phyloP scores from a whole-genome alignment of 768 basidiomycete genomes.

The Boletus tomentosulus region DNA sequence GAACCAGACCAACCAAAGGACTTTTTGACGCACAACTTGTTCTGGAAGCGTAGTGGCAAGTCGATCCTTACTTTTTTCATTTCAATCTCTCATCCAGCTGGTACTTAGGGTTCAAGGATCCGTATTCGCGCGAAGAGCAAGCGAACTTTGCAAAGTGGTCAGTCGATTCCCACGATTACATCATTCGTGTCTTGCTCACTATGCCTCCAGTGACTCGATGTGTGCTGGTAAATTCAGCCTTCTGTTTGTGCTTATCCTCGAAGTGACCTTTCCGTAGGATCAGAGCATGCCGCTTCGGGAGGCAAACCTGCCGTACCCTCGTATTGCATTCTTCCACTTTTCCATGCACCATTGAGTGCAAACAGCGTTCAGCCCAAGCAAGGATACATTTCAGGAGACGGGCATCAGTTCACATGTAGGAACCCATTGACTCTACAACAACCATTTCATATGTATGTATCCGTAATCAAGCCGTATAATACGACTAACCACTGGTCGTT shows the following conservation, averaged over 20 bases:
- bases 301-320: conserved; percentile 42
- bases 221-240: conserved; percentile 38
- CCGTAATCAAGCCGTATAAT: background rate
- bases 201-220: conserved; percentile 42
- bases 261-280: conserved; percentile 30
- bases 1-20: conserved; percentile 48
- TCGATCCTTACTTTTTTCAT: background rate
- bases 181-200: background rate
- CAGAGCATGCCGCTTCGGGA: conserved; percentile 43
- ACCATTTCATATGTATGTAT: conserved; percentile 55
- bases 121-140: conserved; percentile 55
- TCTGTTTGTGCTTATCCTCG: background rate
- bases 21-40: conserved; percentile 49
- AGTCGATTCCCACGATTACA: conserved; percentile 8
- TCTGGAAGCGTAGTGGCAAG: conserved; percentile 55
- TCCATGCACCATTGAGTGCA: conserved; percentile 39
- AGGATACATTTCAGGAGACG: conserved; percentile 53
- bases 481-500: background rate
- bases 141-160: conserved; percentile 51
- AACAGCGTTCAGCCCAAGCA: conserved; percentile 20
- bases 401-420: conserved; percentile 49
- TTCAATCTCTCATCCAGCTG: background rate
- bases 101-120: conserved; percentile 54
- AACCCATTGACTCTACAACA: conserved; percentile 48
- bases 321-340: conserved; percentile 50